phyloP scores from a whole-genome alignment of 768 basidiomycete species.

The Rhodotorula paludigena region DNA sequence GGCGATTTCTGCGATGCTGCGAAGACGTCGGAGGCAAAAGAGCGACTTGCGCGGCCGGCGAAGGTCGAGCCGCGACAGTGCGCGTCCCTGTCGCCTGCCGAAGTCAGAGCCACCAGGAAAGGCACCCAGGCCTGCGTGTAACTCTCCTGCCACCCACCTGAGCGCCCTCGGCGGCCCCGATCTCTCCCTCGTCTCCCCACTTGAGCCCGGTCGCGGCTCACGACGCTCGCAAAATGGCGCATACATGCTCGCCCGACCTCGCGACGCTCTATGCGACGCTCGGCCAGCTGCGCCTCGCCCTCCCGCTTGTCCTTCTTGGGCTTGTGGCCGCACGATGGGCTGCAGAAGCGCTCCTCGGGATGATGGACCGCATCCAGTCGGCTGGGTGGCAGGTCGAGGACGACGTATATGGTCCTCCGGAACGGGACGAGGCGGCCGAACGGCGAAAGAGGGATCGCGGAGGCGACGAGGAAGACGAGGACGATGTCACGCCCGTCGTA shows the following conservation, averaged over 20 bases:
- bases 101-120: too few relatives aligned
- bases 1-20: too few relatives aligned
- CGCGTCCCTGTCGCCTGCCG: too few relatives aligned
- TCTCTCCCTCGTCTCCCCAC: neutral
- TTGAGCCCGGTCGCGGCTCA: too few relatives aligned
- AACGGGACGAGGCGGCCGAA: neutral
- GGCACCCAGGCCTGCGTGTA: too few relatives aligned
- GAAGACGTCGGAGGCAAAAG: too few relatives aligned
- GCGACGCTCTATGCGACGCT: neutral
- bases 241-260: neutral
- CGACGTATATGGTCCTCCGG: constrained; percentile 9
- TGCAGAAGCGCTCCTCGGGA: constrained; percentile 4
- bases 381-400: constrained; percentile 22
- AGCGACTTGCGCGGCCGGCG: too few relatives aligned
- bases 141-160: too few relatives aligned
- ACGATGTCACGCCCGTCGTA: constrained; percentile 31
- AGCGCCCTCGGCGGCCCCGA: too few relatives aligned
- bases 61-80: too few relatives aligned
- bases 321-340: constrained; percentile 10
- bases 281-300: constrained; percentile 7
- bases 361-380: constrained; percentile 24
- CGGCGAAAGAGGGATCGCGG: neutral
- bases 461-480: constrained; percentile 5
- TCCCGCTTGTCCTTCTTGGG: constrained; percentile 13
- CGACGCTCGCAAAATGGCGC: neutral